phyloP scores from a whole-genome alignment of 495 filamentous ascomycete species.

The Aspergillus homomorphus region DNA sequence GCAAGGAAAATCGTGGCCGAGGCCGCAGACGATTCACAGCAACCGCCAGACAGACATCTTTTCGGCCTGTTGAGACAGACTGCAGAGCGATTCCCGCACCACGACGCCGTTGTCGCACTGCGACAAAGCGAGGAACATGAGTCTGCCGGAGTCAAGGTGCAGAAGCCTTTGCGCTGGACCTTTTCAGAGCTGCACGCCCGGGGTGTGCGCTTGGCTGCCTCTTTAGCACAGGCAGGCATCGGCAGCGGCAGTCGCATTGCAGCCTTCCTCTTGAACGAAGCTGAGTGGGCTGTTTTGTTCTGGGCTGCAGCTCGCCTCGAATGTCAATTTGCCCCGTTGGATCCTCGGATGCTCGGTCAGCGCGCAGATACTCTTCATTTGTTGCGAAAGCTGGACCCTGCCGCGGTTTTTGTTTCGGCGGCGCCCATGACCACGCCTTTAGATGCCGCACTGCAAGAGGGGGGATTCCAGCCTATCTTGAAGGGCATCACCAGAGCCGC shows the following conservation, averaged over 20 bases:
- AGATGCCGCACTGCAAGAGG: background rate
- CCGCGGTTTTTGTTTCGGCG: slow-evolving; percentile 25
- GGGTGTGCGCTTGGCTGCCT: slow-evolving; percentile 13
- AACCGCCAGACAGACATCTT: background rate
- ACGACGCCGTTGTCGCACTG: background rate
- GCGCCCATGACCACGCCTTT: background rate
- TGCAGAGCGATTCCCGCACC: background rate
- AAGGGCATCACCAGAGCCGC: background rate
- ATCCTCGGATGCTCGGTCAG: slow-evolving; percentile 20
- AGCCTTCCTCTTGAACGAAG: slow-evolving; percentile 29
- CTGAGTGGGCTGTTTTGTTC: slow-evolving; percentile 32
- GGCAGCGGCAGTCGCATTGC: slow-evolving; percentile 18
- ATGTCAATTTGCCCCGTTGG: slow-evolving; percentile 27
- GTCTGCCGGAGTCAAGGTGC: background rate
- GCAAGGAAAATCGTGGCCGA: background rate
- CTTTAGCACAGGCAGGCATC: slow-evolving; percentile 8
- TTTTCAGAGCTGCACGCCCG: slow-evolving; percentile 14
- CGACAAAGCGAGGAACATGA: background rate
- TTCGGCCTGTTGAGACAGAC: background rate
- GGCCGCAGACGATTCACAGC: background rate
- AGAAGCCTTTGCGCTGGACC: slow-evolving; percentile 11
- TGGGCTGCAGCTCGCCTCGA: slow-evolving; percentile 30
- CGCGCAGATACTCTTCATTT: slow-evolving; percentile 18
- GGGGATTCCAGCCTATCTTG: background rate
- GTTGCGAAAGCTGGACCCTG: slow-evolving; percentile 17